Evolutionary conservation across 2,329 filamentous ascomycete genomes (phyloP).

Genomic region (Cadophora luteo-olivacea): DNA sequence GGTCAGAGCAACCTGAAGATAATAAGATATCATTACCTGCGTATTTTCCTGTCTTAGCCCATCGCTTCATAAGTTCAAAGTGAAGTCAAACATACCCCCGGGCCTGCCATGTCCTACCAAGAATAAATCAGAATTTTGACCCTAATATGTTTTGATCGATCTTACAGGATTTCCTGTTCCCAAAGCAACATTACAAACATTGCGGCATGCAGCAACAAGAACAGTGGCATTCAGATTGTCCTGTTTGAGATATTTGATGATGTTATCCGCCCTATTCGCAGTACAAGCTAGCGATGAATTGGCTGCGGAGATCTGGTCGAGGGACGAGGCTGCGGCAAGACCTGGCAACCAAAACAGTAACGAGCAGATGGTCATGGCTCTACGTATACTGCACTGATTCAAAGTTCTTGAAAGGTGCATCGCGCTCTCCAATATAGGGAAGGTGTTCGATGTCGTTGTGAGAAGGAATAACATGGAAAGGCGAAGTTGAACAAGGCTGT

Average conservation of each 20-base stretch:
- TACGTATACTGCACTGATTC: not conserved
- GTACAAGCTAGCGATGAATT: not conserved
- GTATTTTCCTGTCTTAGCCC: not conserved
- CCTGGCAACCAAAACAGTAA: not conserved
- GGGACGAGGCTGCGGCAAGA: not conserved
- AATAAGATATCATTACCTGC: slow-evolving; percentile 7
- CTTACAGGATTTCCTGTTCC: slow-evolving; percentile 10
- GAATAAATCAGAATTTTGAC: not conserved
- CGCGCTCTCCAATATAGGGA: too few relatives aligned
- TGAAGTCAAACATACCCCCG: not conserved
- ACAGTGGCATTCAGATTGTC: not conserved
- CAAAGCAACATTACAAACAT: not conserved
- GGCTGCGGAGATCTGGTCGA: not conserved
- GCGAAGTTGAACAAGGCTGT: too few relatives aligned
- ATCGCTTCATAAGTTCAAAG: not conserved
- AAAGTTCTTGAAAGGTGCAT: too few relatives aligned
- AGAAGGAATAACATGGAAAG: too few relatives aligned
- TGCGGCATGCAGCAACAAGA: not conserved
- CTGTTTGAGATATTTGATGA: not conserved
- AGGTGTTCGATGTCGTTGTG: too few relatives aligned
- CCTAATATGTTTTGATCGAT: too few relatives aligned
- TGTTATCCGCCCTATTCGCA: not conserved
- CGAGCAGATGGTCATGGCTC: not conserved
- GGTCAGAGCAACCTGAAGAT: not conserved
- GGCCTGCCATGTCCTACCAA: slow-evolving; percentile 4